Evolutionary conservation across 192 early-diverging fungal species (phyloP).

Genomic region (Podochytrium sp.): DNA sequence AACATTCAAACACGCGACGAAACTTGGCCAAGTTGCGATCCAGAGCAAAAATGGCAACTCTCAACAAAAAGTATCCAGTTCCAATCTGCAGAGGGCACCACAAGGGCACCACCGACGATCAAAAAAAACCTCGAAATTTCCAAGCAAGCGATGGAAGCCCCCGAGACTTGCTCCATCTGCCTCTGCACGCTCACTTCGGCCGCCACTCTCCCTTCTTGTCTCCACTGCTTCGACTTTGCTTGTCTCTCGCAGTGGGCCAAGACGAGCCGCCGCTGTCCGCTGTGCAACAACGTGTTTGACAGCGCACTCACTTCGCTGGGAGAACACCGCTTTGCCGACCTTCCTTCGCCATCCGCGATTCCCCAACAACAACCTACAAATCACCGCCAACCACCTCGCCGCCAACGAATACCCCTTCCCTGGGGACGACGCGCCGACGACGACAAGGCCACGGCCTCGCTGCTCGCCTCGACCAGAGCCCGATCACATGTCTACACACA

Average conservation of each 20-base stretch:
- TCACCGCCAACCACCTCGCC: too few relatives aligned
- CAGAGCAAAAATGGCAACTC: too few relatives aligned
- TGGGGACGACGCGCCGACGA: too few relatives aligned
- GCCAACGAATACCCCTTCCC: too few relatives aligned
- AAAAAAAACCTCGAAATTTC: neutral
- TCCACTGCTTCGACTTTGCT: constrained; percentile 46
- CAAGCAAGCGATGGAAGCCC: neutral
- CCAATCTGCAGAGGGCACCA: too few relatives aligned
- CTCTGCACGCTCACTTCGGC: constrained; percentile 21
- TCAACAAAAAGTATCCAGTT: too few relatives aligned
- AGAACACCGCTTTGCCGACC: too few relatives aligned
- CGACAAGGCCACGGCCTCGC: constrained; percentile 8
- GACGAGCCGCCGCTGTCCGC: constrained; percentile 35
- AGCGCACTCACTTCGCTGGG: neutral
- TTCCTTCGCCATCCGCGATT: neutral
- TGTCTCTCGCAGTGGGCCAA: constrained; percentile 44
- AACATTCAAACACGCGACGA: too few relatives aligned
- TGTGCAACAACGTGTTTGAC: constrained; percentile 35
- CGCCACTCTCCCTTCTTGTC: constrained; percentile 18
- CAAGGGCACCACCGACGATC: neutral
- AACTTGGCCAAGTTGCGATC: too few relatives aligned
- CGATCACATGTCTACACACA: constrained; percentile 30
- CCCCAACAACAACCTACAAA: too few relatives aligned
- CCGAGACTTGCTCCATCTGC: constrained; percentile 34
- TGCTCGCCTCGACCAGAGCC: constrained; percentile 3